Conservation (phyloP, 345 rosid species). For the Noccaea bulbosa region DNA sequence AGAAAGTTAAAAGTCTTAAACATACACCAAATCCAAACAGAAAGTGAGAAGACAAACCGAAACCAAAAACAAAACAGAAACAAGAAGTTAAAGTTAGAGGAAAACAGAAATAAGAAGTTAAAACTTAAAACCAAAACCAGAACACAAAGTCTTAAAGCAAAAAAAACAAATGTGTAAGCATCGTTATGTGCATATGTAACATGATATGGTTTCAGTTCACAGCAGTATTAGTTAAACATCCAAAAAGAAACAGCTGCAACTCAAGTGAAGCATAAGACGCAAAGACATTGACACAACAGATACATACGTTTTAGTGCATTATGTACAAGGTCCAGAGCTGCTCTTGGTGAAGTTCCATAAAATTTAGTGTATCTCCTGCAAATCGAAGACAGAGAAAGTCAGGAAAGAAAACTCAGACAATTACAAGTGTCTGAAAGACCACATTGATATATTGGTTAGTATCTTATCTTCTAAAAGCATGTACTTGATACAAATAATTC, state of each 20-base stretch:
- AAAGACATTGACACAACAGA: conserved; percentile 16
- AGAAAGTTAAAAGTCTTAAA: no score
- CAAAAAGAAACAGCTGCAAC: conserved; percentile 24
- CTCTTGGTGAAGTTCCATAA: conserved; percentile 88
- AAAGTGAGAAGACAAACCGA: no score
- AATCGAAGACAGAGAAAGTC: conserved; percentile 1
- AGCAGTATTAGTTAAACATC: conserved; percentile 27
- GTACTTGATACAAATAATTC: conserved; percentile 15
- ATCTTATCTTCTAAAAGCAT: conserved; percentile 10
- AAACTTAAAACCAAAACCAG: no score
- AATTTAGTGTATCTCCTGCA: conserved; percentile 94
- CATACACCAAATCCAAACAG: no score
- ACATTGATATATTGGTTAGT: conserved; percentile 1
- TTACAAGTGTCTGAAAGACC: conserved; percentile 2
- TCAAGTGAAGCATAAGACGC: conserved; percentile 20
- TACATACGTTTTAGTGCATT: conserved; percentile 85
- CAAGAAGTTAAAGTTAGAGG: no score
- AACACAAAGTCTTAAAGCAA: no score
- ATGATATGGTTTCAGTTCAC: conserved; percentile 3
- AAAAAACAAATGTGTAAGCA: conserved; percentile 26
- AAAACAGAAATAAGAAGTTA: no score
- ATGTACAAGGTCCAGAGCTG: conserved; percentile 83
- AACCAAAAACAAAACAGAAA: no score
- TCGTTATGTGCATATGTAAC: conserved; percentile 10
- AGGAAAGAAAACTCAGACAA: conserved; percentile 17